A percentile compares a stretch with the other conserved stretches of the same genome.
These are phyloP conservation scores for Fusarium guadeloupense DNA, from an alignment of 2,329 filamentous ascomycete genomes.

Conservation along the genomic window DNA sequence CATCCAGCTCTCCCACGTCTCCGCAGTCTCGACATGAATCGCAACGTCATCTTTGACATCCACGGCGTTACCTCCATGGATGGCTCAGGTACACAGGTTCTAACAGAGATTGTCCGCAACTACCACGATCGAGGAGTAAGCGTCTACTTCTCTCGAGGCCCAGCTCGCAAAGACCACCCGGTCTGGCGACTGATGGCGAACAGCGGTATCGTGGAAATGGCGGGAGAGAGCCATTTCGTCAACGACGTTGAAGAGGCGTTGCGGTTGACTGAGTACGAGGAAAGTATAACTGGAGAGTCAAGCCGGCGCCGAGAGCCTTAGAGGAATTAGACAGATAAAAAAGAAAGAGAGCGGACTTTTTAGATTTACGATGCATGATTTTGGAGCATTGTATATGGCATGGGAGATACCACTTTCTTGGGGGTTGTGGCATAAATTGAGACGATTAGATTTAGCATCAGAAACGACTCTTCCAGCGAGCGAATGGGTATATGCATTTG, in stretches of 20 bases:
- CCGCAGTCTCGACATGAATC: slow-evolving; percentile 80
- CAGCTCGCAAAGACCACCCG: slow-evolving; percentile 56
- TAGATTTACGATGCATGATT: neutral
- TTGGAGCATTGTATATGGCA: neutral
- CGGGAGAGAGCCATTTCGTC: slow-evolving; percentile 81
- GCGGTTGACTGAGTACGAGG: slow-evolving; percentile 78
- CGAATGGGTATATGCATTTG: neutral
- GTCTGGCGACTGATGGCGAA: slow-evolving; percentile 78
- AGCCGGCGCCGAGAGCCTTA: slow-evolving; percentile 21
- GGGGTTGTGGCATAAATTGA: slow-evolving; percentile 1
- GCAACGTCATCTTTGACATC: slow-evolving; percentile 95
- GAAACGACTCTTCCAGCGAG: neutral
- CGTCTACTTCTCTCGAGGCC: slow-evolving; percentile 76
- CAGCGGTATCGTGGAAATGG: slow-evolving; percentile 85
- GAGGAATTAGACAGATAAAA: neutral
- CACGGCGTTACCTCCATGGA: slow-evolving; percentile 97
- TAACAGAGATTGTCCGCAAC: slow-evolving; percentile 84
- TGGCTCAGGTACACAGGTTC: slow-evolving; percentile 89
- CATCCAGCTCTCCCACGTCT: slow-evolving; percentile 89
- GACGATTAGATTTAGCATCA: slow-evolving; percentile 7
- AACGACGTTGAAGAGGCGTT: slow-evolving; percentile 85
- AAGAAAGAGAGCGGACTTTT: neutral
- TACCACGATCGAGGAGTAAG: slow-evolving; percentile 81
- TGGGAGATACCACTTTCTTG: slow-evolving; percentile 24
- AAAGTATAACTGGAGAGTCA: slow-evolving; percentile 50